A percentile compares a stretch with the other conserved stretches of the same genome.
Evolutionary conservation across 2,329 filamentous ascomycete species (phyloP).

Genomic region (Aspergillus alliaceus): DNA sequence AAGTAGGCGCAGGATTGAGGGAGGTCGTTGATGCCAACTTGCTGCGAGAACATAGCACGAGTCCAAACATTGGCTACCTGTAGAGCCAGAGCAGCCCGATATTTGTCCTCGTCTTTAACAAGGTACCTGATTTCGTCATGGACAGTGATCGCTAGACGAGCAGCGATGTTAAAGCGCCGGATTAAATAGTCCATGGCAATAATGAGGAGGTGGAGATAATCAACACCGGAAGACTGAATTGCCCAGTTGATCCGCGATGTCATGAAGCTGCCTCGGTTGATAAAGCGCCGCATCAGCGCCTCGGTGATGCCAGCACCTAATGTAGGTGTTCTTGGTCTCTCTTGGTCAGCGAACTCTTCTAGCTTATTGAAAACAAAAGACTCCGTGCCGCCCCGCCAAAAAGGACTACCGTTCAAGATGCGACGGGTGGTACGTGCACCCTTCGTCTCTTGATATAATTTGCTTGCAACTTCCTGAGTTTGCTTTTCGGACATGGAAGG

Average conservation of each 20-base stretch:
- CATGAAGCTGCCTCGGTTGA: slow-evolving; percentile 88
- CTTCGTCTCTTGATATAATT: slow-evolving; percentile 86
- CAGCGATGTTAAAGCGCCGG: slow-evolving; percentile 78
- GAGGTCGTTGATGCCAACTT: slow-evolving; percentile 92
- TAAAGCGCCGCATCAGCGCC: slow-evolving; percentile 82
- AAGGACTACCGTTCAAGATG: slow-evolving; percentile 68
- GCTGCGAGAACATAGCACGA: slow-evolving; percentile 92
- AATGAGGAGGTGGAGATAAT: slow-evolving; percentile 93
- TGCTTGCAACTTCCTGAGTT: slow-evolving; percentile 72
- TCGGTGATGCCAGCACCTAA: slow-evolving; percentile 95
- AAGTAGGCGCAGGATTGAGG: slow-evolving; percentile 95
- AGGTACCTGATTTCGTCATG: slow-evolving; percentile 98
- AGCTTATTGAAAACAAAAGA: slow-evolving; percentile 98
- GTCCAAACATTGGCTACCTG: slow-evolving; percentile 97
- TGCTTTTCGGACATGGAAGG: slow-evolving; percentile 76
- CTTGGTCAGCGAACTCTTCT: slow-evolving; percentile 96
- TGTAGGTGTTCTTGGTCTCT: slow-evolving; percentile 84
- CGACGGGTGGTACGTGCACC: slow-evolving; percentile 80
- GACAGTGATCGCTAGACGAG: slow-evolving; percentile 87
- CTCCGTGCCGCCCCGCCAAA: slow-evolving; percentile 96
- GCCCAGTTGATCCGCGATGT: slow-evolving; percentile 99
- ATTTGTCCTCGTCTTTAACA: slow-evolving; percentile 80
- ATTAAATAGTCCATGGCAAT: slow-evolving; percentile 92
- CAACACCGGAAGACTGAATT: slow-evolving; percentile 94
- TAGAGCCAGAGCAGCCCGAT: slow-evolving; percentile 85